Evolutionary conservation across 2,329 filamentous ascomycete genomes (phyloP).

Genomic region (Mycocentrospora acerina): DNA sequence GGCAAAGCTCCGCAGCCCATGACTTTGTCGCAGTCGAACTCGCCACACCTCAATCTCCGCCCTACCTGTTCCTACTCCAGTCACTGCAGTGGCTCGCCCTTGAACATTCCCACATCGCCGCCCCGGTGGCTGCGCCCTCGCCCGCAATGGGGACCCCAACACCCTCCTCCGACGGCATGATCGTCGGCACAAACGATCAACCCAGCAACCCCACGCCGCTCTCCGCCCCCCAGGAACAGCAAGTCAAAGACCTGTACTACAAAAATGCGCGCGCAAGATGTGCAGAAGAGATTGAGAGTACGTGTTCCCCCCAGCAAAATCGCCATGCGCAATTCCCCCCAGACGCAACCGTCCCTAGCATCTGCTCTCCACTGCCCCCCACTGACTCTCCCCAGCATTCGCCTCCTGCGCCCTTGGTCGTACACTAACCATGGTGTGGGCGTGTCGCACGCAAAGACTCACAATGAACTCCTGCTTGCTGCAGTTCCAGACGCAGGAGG

Average conservation of each 20-base stretch:
- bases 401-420: conserved; percentile 84
- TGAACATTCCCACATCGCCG: conserved; percentile 3
- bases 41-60: background rate
- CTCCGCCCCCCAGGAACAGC: conserved; percentile 66
- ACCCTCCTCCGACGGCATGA: conserved; percentile 18
- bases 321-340: conserved; percentile 3
- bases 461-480: conserved; percentile 96
- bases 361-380: background rate
- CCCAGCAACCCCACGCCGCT: conserved; percentile 62
- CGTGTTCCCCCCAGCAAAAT: too few relatives aligned
- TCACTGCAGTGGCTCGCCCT: background rate
- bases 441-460: conserved; percentile 75
- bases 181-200: conserved; percentile 18
- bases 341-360: background rate
- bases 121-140: background rate
- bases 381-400: conserved; percentile 64
- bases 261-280: conserved; percentile 78
- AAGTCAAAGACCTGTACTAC: conserved; percentile 77
- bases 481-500: conserved; percentile 75
- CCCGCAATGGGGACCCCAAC: conserved; percentile 19
- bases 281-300: conserved; percentile 62
- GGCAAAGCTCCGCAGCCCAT: conserved; percentile 29
- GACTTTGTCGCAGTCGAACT: background rate
- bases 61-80: background rate
- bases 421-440: conserved; percentile 85